Evolutionary conservation across 345 rosid species (phyloP).

Genomic region (Hirschfeldia incana): DNA sequence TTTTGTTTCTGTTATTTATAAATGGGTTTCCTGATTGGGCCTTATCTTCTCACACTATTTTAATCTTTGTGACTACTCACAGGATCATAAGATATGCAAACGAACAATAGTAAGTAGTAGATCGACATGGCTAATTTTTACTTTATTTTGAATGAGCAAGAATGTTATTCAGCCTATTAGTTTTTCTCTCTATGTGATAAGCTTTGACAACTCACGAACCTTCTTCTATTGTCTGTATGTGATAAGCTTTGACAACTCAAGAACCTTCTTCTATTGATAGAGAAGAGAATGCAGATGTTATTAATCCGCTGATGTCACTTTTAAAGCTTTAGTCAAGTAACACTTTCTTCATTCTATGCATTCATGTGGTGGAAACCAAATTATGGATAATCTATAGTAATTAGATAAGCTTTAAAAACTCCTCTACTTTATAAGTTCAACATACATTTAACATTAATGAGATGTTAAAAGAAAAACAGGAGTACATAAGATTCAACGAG

Average conservation of each 20-base stretch:
- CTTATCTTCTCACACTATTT: background rate
- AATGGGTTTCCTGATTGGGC: constrained; percentile 32
- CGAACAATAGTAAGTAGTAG: too few relatives aligned
- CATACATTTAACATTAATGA: background rate
- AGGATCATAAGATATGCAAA: too few relatives aligned
- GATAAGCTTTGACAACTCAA: background rate
- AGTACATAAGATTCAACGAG: background rate
- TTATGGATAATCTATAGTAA: background rate
- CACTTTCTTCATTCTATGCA: background rate
- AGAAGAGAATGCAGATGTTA: background rate
- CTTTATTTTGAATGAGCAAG: too few relatives aligned
- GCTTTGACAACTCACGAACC: background rate
- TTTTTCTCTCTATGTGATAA: background rate
- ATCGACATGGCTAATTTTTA: too few relatives aligned
- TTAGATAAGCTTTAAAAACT: background rate
- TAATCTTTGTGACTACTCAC: too few relatives aligned
- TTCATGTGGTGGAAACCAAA: background rate
- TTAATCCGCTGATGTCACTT: background rate
- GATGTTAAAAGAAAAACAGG: background rate
- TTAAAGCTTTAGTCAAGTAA: background rate
- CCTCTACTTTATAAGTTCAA: background rate
- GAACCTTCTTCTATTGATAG: too few relatives aligned
- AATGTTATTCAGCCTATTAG: background rate
- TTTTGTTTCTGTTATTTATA: background rate
- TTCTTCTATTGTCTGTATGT: background rate